Percentiles rank a stretch among this genome's conserved stretches.
Conservation (phyloP, 768 basidiomycete genomes). For the Pisolithus sp. region DNA sequence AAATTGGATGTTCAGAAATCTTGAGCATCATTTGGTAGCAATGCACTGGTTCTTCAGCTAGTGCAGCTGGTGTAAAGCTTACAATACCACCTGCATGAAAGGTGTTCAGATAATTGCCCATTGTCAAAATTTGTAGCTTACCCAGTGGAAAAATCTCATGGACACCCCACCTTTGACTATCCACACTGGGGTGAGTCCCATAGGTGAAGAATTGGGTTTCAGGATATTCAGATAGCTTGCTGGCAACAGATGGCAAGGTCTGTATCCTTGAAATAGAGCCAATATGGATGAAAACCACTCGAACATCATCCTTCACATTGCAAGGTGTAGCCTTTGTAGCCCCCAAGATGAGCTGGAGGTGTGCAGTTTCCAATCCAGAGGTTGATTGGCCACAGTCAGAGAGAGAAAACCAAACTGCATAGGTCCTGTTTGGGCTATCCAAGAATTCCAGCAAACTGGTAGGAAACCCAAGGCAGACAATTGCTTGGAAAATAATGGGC, state of each 20-base stretch:
- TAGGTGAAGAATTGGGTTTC: conserved; percentile 60
- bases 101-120: not conserved
- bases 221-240: conserved; percentile 37
- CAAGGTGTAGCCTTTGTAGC: conserved; percentile 36
- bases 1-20: conserved; percentile 55
- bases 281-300: conserved; percentile 62
- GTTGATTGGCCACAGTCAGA: conserved; percentile 23
- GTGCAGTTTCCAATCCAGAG: conserved; percentile 36
- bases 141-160: conserved; percentile 65
- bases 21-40: conserved; percentile 43
- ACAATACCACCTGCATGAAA: conserved; percentile 55
- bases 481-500: conserved; percentile 18
- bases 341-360: conserved; percentile 40
- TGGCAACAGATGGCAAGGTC: conserved; percentile 42
- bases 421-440: conserved; percentile 31
- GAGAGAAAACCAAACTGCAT: conserved; percentile 42
- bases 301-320: conserved; percentile 33
- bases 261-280: conserved; percentile 46
- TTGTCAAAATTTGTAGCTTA: conserved; percentile 24
- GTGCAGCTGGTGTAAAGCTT: conserved; percentile 60
- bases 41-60: conserved; percentile 47
- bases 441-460: conserved; percentile 43
- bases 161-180: conserved; percentile 52
- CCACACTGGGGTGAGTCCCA: conserved; percentile 52
- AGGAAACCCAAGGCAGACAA: conserved; percentile 41